phyloP scores from a whole-genome alignment of 345 rosid genomes.

The Bruguiera sexangula region DNA sequence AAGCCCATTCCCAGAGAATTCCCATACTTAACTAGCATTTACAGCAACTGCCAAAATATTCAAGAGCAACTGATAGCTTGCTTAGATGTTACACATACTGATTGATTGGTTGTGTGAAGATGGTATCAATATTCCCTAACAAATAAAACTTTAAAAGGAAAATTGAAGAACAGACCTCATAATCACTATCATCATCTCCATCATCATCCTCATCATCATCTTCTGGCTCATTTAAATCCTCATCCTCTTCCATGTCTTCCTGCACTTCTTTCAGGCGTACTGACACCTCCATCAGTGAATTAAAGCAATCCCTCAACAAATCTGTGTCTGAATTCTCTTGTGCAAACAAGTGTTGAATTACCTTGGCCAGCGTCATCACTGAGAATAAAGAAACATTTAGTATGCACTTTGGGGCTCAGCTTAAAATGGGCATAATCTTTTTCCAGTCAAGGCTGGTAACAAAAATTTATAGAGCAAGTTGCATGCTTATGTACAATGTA shows the following conservation, averaged over 20 bases:
- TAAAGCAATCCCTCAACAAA: slow-evolving; percentile 49
- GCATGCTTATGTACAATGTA: no score
- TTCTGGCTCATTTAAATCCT: slow-evolving; percentile 45
- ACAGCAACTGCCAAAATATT: neutral
- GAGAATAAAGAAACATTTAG: slow-evolving; percentile 20
- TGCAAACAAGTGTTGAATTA: slow-evolving; percentile 56
- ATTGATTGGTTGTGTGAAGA: neutral
- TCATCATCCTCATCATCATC: slow-evolving; percentile 35
- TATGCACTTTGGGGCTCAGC: slow-evolving; percentile 2
- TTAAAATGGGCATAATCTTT: neutral
- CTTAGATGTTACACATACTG: no score
- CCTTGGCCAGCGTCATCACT: slow-evolving; percentile 64
- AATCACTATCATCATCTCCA: slow-evolving; percentile 41
- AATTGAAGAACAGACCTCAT: slow-evolving; percentile 42
- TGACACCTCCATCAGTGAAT: slow-evolving; percentile 58
- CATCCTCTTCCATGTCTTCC: slow-evolving; percentile 52
- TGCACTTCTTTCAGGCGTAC: slow-evolving; percentile 48
- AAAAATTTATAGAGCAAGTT: neutral
- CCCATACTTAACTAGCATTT: slow-evolving; percentile 1
- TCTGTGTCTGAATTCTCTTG: slow-evolving; percentile 33
- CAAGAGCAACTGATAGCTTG: no score
- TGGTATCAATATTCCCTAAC: neutral
- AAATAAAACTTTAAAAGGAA: neutral
- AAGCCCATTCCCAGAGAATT: neutral
- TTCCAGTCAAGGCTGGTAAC: neutral